Base-by-base conservation (phyloP, 208 protist genomes). In the Crithidia bombi region DNA sequence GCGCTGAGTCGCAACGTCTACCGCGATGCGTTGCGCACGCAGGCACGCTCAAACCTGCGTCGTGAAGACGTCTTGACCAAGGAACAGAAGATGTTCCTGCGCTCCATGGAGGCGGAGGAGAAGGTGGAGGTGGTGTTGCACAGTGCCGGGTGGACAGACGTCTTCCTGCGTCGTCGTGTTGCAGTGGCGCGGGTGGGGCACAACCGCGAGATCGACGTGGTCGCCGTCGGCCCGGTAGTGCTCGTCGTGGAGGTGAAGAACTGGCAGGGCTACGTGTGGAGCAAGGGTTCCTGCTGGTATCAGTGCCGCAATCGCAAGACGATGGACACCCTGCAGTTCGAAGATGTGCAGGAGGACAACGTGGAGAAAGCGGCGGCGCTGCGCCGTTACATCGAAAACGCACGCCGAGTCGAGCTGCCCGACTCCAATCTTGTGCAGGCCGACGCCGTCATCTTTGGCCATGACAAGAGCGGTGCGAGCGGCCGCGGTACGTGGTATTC, bases 231-330 rank as follows among this genome's bases (percentile, higher is more conserved):
- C 5, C 83, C 82, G 15, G 74, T 93, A 43, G 65, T 96, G 17
- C 81, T 95, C 12, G 91, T 96, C 23, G 80, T 96, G 7, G 91
- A 96, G 73, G 91, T 96, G 54, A 96, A 96, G 71, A 76, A 96
- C 66, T 96, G 91, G 89, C 87, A 85, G n/a, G 91, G 91, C 33
- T 76, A 82, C n/a, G 87, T 96, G 49, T 96, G 91, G 89, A 85
- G 84, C 57, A 92, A 94, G 47, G 91, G 91, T 5, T 72, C 75
- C 11, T 79, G 82, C 26, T 96, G 91, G 91, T 96, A 85, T 70
- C 91, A 96, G 67, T 71, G 73, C 46, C 73, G 84, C 46, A 78
- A 81, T 69, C 28, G 15, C 12, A 55, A 65, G 30, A 74, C 36
- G 15, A 58, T 65, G 39, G 73, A 82, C 28, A 85, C 87, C 0